Percentiles rank a stretch among this genome's conserved stretches.
Evolutionary conservation across 768 basidiomycete genomes (phyloP).

Genomic region (Cyclocybe aegerita): DNA sequence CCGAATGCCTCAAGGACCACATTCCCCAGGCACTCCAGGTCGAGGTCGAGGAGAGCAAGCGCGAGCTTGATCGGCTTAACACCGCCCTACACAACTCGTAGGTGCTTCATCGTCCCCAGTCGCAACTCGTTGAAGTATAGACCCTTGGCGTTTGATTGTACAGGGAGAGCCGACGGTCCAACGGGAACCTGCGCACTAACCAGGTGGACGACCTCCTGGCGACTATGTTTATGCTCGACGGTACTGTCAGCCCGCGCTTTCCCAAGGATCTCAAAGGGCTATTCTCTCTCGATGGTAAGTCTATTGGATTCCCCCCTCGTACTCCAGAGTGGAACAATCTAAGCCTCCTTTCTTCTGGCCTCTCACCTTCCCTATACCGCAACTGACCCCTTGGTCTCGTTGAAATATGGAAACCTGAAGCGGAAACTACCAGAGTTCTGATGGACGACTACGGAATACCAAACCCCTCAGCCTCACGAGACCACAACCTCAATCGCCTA

Average conservation of each 20-base stretch:
- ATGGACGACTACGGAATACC: slow-evolving; percentile 37
- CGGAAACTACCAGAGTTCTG: slow-evolving; percentile 30
- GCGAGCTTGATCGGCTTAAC: slow-evolving; percentile 45
- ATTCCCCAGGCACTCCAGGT: slow-evolving; percentile 50
- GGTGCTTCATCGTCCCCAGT: slow-evolving; percentile 19
- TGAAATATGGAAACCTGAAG: slow-evolving; percentile 16
- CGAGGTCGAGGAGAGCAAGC: slow-evolving; percentile 43
- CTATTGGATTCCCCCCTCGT: not conserved
- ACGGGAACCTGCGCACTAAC: slow-evolving; percentile 43
- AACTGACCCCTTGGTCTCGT: not conserved
- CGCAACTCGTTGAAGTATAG: not conserved
- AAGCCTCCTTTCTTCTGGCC: not conserved
- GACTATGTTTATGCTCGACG: slow-evolving; percentile 47
- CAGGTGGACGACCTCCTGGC: slow-evolving; percentile 40
- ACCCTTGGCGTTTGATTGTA: not conserved
- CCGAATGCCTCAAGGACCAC: slow-evolving; percentile 41
- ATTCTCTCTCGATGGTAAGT: slow-evolving; percentile 52
- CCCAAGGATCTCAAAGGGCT: slow-evolving; percentile 52
- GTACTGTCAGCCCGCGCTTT: slow-evolving; percentile 45
- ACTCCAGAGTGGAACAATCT: not conserved
- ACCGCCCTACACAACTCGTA: slow-evolving; percentile 57
- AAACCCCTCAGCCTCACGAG: slow-evolving; percentile 34
- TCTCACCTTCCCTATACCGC: not conserved
- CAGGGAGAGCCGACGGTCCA: slow-evolving; percentile 60
- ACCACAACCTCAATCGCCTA: slow-evolving; percentile 53